phyloP scores from a whole-genome alignment of 768 basidiomycete genomes.

The Rhodosporidiobolus sp. region DNA sequence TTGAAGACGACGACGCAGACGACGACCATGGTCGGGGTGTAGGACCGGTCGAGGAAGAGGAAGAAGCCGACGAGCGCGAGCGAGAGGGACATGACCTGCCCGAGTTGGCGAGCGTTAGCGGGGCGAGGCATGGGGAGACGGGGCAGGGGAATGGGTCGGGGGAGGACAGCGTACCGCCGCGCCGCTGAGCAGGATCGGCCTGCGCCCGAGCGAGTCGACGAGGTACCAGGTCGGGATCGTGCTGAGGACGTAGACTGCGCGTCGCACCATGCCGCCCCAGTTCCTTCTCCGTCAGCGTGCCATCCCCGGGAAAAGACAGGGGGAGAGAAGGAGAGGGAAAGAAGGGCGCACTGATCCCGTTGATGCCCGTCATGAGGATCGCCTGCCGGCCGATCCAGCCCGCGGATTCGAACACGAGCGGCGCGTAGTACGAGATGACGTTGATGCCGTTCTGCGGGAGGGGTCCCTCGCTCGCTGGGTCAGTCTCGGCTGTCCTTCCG shows the following conservation, averaged over 20 bases:
- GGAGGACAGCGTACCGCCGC: constrained; percentile 55
- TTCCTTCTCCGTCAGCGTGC: constrained; percentile 45
- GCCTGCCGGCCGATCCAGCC: constrained; percentile 94
- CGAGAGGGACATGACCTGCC: constrained; percentile 66
- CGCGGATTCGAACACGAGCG: constrained; percentile 90
- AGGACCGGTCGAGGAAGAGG: constrained; percentile 83
- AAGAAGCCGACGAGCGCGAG: constrained; percentile 82
- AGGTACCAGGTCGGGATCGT: constrained; percentile 72
- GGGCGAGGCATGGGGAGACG: neutral
- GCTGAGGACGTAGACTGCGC: constrained; percentile 11
- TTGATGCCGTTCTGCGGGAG: constrained; percentile 96
- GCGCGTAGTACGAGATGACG: constrained; percentile 76
- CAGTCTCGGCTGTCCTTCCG: too few species aligned
- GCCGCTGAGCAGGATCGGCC: constrained; percentile 79
- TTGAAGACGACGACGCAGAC: constrained; percentile 87
- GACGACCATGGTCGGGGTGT: constrained; percentile 83
- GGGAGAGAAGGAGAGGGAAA: constrained; percentile 69
- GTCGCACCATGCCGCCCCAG: neutral
- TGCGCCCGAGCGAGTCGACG: constrained; percentile 84
- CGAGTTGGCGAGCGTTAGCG: neutral
- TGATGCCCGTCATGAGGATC: constrained; percentile 92
- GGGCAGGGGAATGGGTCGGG: constrained; percentile 55
- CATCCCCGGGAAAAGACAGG: too few species aligned
- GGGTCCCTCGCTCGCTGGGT: neutral
- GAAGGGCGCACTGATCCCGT: constrained; percentile 60